Evolutionary conservation across 805 yeast species (phyloP), one percentile per base, ranked within the genome.

Genomic region (Millerozyma acaciae): DNA sequence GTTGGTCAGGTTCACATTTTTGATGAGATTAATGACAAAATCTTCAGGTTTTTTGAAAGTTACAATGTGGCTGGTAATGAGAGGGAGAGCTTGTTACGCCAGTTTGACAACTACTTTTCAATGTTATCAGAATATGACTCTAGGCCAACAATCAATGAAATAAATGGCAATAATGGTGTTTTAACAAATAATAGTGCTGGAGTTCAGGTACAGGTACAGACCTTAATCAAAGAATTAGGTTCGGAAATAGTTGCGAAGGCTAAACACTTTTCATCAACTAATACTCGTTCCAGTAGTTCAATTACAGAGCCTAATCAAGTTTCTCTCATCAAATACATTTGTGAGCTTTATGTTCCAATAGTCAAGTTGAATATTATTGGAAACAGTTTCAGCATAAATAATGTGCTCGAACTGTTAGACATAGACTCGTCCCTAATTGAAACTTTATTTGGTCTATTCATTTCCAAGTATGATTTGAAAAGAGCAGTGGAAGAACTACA

Each of bases 1-100:
- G 43, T 52, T 26, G 45, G 51, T 28, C 56, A 50, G 26, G 25
- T 50, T 15, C 43, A 45, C 6, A 55, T 48, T 4, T 63, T 58
- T 40, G 47, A 62, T 27, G 41, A 45, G 5, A 51, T 62, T 4
- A 55, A 45, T 13, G 41, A 37, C 13, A 45, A 43, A 5, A 39
- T 64, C 2, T 33, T 59, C 12, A 51, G 45, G 14, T 55, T 44
- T 34, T 60, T 37, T 34, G 45, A 45, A 33, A 26, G 20, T 13
- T 35, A 26, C 26, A 42, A 50, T 21, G 17, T 30, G 8, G 20
- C 23, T 1, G 24, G 13, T 7, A 29, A 16, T 3, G 23, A 30
- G 12, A 31, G 33, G 20, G 32, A 30, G 8, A 27, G 21, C 4
- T 24, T 49, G 15, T 30, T 40, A 16, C 30, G 33, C 9, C 26